Conservation (phyloP, 2,329 filamentous ascomycete species). For the Ophiocordyceps polyrhachis-furcata region DNA sequence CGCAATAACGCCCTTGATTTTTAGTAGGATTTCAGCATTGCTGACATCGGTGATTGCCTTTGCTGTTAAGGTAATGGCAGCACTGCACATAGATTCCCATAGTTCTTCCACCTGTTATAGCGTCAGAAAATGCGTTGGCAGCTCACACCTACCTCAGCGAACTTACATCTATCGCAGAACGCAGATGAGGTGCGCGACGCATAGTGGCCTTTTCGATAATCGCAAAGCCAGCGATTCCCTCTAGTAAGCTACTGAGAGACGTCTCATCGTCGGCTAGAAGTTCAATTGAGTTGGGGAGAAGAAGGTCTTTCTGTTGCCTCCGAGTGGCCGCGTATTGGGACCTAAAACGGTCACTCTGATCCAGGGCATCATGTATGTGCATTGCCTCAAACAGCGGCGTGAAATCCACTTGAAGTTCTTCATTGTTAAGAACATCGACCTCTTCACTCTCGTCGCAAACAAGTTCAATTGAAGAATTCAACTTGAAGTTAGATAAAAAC, state of each 20-base stretch:
- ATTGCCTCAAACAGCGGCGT: constrained; percentile 85
- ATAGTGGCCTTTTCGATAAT: constrained; percentile 93
- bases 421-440: constrained; percentile 87
- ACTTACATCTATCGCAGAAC: constrained; percentile 62
- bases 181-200: constrained; percentile 65
- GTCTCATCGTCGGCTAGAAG: constrained; percentile 68
- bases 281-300: constrained; percentile 59
- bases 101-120: constrained; percentile 66
- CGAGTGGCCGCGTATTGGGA: constrained; percentile 83
- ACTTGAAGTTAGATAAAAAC: constrained; percentile 64
- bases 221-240: constrained; percentile 88
- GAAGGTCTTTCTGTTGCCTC: constrained; percentile 75
- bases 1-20: constrained; percentile 82
- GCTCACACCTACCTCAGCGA: neutral
- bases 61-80: constrained; percentile 63
- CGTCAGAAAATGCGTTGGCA: neutral
- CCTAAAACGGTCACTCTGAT: constrained; percentile 80
- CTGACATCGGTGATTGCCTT: constrained; percentile 62
- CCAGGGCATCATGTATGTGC: constrained; percentile 89
- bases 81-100: constrained; percentile 95
- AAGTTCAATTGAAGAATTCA: constrained; percentile 90
- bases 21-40: constrained; percentile 78
- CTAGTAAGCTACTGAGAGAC: constrained; percentile 73
- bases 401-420: constrained; percentile 88
- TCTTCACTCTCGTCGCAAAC: constrained; percentile 92